Evolutionary conservation across 306 rosid genomes (phyloP), one percentile per base, ranked within the genome.

Genomic region (Hippophae rhamnoides): DNA sequence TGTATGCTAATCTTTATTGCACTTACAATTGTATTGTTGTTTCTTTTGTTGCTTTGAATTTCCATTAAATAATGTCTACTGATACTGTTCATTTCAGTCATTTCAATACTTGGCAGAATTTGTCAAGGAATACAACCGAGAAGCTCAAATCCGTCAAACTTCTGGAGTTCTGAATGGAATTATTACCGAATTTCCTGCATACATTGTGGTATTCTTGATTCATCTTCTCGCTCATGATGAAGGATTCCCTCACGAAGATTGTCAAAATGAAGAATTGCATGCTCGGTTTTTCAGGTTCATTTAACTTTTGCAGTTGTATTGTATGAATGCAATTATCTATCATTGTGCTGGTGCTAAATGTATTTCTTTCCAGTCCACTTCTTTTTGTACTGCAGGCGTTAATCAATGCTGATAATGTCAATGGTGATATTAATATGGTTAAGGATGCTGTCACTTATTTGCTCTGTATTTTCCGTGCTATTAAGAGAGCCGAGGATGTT

Each of bases 401-500:
- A 61, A 64, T 75, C 52, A 76, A 81, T 58, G 68, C 65, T 64
- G 64, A 63, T 61, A 66, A 64, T 47, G 82, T 74, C 58, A 87
- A 77, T 73, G 86, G 84, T 44, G 81, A 84, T 58, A 68, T 53
- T 78, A 76, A 73, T 78, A 67, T 69, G 62, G 74, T 81, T 45
- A 80, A 78, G 53, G 86, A 80, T 58, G 69, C 86, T 69, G 83
- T 65, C 55, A 63, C 71, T 67, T 72, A 77, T 80, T 57, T 88
- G 64, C 71, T 64, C 66, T 73, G 84, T 55, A 86, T 88, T 76
- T 87, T 88, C 53, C 85, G 86, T 71, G 98, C 93, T 64, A 78
- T 92, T 68, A 85, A 73, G 82, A 87, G 69, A 74, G 85, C 84
- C 50, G 98, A 92, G 76, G 93, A 87, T 80, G 89, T 79, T 60